Evolutionary conservation across 805 yeast species (phyloP), one percentile per base, ranked within the genome.

Genomic region (Wickerhamomyces pijperi): DNA sequence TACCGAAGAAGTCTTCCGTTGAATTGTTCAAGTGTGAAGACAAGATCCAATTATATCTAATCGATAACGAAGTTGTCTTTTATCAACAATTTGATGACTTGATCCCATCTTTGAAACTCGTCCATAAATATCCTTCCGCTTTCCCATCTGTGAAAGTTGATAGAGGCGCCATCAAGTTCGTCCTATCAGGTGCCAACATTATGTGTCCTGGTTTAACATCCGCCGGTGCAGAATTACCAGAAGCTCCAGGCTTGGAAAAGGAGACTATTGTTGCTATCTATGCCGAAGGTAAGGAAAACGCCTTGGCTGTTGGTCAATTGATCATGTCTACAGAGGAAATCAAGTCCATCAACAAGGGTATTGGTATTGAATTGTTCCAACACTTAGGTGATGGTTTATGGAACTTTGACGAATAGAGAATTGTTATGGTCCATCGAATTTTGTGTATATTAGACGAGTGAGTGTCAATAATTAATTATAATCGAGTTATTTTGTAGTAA

Each of bases 121-220:
- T 86, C 23, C 95, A 86, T 61, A 76, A 76, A 58, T 84, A 80
- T 55, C 95, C 97, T 5, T 68, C 72, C 9, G 74, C 79, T 29
- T 88, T 88, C 63, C 96, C 96, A 18, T 64, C 73, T 28, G 94
- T 88, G 34, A 83, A 78, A 55, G 97, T 90, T 12, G 97, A 88
- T 54, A 72, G 96, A 56, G 97, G 97, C 42, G 97, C 97, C 38
- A 88, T 88, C 58, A 88, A 88, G 60, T 88, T 88, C 54, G 92
- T 88, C 19, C 64, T 88, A n/a, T 81, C 94, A 4, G 97, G 97
- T 41, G 96, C 97, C 21, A 88, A 88, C 54, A 83, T 88, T 53
- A 88, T 88, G 97, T 88, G 96, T 61, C 95, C 95, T 3, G 96
- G 96, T 16, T 69, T 86, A 46, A 86, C 95, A 0, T 78, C 92